Evolutionary conservation across 306 rosid species (phyloP).

Genomic region (Ormosia semicastrata): DNA sequence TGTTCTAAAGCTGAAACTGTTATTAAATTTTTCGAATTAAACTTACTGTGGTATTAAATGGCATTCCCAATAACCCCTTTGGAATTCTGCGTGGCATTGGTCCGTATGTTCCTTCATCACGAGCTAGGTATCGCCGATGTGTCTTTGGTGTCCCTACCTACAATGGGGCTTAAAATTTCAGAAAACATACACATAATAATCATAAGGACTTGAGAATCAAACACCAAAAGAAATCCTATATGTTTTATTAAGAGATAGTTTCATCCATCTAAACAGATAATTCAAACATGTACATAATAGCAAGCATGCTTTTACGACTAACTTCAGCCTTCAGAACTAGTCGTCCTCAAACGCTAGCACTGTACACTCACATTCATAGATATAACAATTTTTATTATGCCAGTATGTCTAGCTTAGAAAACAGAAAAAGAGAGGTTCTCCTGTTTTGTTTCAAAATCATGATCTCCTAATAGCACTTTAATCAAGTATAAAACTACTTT

Average conservation of each 20-base stretch:
- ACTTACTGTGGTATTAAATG: conserved; percentile 92
- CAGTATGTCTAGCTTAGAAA: not conserved
- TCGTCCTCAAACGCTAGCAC: not conserved
- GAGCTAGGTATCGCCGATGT: conserved; percentile 84
- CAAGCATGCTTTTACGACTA: not conserved
- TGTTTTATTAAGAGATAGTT: not conserved
- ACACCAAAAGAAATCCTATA: not conserved
- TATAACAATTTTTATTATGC: not conserved
- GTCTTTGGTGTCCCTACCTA: conserved; percentile 98
- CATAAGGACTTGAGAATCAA: not conserved
- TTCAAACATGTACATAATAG: not conserved
- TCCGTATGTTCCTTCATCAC: conserved; percentile 86
- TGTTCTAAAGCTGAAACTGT: conserved; percentile 12
- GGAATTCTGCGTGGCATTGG: conserved; percentile 90
- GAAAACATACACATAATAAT: conserved; percentile 1
- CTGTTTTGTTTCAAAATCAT: not conserved
- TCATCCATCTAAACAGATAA: conserved; percentile 2
- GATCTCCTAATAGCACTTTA: not conserved
- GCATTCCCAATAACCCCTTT: conserved; percentile 94
- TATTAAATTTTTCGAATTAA: not conserved
- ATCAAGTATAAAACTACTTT: not conserved
- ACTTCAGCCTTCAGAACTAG: not conserved
- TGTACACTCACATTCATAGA: not conserved
- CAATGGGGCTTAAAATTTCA: conserved; percentile 19
- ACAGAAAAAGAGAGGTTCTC: not conserved